Base-by-base conservation (phyloP, 495 filamentous ascomycete species). In the Penicillium psychrofluorescens region DNA sequence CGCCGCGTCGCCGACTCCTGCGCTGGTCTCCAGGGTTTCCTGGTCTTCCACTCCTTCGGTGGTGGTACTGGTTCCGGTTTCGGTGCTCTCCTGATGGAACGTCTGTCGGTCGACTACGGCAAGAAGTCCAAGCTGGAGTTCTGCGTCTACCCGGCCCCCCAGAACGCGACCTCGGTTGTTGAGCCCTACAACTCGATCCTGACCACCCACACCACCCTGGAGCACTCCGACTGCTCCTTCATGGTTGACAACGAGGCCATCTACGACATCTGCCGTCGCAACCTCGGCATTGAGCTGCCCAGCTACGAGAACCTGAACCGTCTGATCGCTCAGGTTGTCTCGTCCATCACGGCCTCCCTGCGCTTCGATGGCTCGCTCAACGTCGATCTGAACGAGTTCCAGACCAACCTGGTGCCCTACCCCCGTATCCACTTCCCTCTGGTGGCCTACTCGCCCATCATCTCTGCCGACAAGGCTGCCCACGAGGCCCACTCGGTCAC, bases 121-220 rank as follows among this genome's bases (percentile, higher is more conserved):
- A 98, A 98, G 82, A 98, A 98, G 84, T 88, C 84, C 77, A 98
- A 98, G 85, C 79, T 98, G 40, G 92, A 98, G 72, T 97, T 97
- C 75, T 92, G 90, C 63, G 90, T 98, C 54, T 98, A 98, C 74
- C 92, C 92, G 51, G 89, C 92, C 52, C 94, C 94, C 35, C 90
- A 90, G 74, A 90, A 91, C 53, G 88, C 89, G 53, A 96, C 91
- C 55, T 90, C 94, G 40, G 90, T 98, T 43, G 92, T 98, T 50
- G 92, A 98, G 78, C 92, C 92, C 22, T 98, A 98, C 79, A 98
- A 97, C 77, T 95, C 94, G 40, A 95, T 97, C 68, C 78, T 98
- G 44, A 95, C 94, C 54, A 98, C 92, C 45, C 92, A 98, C 77
- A 97, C 90, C 56, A 98, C 94, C 55, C 84, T 97, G 33, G 94